A percentile compares a stretch with the other conserved stretches of the same genome.
Conservation (phyloP, 2,329 filamentous ascomycete genomes). For the Catunica adiposa region DNA sequence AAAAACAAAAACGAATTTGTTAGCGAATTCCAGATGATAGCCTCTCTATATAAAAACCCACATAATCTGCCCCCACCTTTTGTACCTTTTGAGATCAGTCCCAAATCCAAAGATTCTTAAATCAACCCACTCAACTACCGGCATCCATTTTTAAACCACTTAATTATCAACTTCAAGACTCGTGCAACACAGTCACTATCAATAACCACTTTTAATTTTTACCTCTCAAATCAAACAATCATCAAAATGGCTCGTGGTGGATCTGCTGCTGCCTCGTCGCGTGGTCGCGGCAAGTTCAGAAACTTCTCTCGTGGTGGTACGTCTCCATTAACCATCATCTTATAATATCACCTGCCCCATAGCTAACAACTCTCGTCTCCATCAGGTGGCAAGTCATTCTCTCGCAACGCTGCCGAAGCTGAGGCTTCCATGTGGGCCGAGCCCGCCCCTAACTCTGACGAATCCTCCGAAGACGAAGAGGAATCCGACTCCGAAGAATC, state of each 20-base stretch:
- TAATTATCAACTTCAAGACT: no score
- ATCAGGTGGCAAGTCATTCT: constrained; percentile 86
- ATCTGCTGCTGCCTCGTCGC: constrained; percentile 34
- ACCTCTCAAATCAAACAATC: not conserved
- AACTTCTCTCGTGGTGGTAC: constrained; percentile 85
- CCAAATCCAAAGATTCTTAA: no score
- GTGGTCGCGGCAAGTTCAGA: constrained; percentile 82
- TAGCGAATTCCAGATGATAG: no score
- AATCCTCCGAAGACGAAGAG: constrained; percentile 36
- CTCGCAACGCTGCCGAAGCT: constrained; percentile 72
- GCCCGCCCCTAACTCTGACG: constrained; percentile 31
- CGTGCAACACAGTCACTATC: no score
- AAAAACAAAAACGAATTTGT: no score
- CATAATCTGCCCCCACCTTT: no score
- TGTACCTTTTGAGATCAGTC: no score
- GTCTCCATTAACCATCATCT: constrained; percentile 17
- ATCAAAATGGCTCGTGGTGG: constrained; percentile 28
- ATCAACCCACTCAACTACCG: no score
- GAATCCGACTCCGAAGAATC: constrained; percentile 37
- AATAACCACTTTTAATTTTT: no score
- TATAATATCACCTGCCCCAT: constrained; percentile 1
- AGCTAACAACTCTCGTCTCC: not conserved
- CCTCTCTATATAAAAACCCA: no score
- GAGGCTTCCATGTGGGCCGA: constrained; percentile 64
- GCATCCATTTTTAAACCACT: no score